phyloP scores from a whole-genome alignment of 176 grass and related monocot genomes.

The Eleusine coracana region DNA sequence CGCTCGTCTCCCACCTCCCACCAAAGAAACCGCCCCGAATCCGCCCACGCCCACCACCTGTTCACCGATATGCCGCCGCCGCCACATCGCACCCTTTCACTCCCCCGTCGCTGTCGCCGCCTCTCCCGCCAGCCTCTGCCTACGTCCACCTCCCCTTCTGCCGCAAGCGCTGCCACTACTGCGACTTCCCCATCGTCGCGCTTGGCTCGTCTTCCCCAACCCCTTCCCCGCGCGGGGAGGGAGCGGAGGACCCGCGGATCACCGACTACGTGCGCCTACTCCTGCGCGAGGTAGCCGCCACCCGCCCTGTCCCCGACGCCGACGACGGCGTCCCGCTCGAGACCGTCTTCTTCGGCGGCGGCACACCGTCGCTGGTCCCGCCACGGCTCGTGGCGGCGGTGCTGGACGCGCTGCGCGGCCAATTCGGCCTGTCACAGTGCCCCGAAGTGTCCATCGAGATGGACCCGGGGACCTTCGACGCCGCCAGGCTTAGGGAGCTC shows the following conservation, averaged over 20 bases:
- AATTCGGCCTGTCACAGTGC: slow-evolving; percentile 57
- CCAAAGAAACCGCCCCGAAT: not conserved
- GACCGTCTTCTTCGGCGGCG: slow-evolving; percentile 84
- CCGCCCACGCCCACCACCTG: slow-evolving; percentile 44
- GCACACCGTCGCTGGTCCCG: slow-evolving; percentile 86
- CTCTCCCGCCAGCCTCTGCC: slow-evolving; percentile 53
- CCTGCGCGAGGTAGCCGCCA: slow-evolving; percentile 73
- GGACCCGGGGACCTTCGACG: slow-evolving; percentile 86
- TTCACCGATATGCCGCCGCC: slow-evolving; percentile 65
- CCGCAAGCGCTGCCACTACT: slow-evolving; percentile 94
- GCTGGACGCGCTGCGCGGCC: slow-evolving; percentile 59
- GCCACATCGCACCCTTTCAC: not conserved
- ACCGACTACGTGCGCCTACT: slow-evolving; percentile 73
- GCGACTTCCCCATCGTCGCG: slow-evolving; percentile 89
- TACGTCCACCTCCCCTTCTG: slow-evolving; percentile 93
- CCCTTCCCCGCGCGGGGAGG: not conserved
- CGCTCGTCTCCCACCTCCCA: slow-evolving; percentile 43
- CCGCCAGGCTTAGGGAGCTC: slow-evolving; percentile 47
- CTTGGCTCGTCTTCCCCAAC: slow-evolving; percentile 56
- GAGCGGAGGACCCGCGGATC: slow-evolving; percentile 69
- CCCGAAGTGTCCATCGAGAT: slow-evolving; percentile 90
- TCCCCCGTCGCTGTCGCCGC: not conserved
- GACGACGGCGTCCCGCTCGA: slow-evolving; percentile 54
- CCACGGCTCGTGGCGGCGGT: slow-evolving; percentile 60
- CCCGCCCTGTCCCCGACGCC: slow-evolving; percentile 38